Base-by-base conservation (phyloP, 495 filamentous ascomycete species). In the Penicillium dipodomyicola region DNA sequence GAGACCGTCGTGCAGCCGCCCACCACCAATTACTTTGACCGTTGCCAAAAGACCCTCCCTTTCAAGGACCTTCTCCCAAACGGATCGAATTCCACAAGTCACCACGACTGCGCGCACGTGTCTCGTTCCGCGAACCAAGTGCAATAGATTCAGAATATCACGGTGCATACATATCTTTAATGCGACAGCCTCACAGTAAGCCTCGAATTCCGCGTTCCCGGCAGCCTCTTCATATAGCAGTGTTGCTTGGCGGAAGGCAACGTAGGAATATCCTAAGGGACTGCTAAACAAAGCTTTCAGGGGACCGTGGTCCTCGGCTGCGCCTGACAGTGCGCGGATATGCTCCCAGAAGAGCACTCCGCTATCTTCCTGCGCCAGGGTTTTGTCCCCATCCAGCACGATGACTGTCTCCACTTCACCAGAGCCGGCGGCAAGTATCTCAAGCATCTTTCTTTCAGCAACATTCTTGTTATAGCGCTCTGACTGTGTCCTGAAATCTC, bases 331-430 rank as follows among this genome's bases (percentile, higher is more conserved):
- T 17, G 49, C 44, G 23, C 61, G 58, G 22, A 65, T 51, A 10
- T 40, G 66, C 40, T 77, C 44, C 80, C 81, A 87, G 67, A 83
- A 87, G 52, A 82, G 40, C 4, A 29, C 58, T 17, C 83, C 82
- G 12, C 81, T 80, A 57, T 89, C 84, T 43, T 76, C 52, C 19
- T 77, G 58, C 45, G 78, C 67, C 56, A 89, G 65, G 0, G 84
- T 87, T 55, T 65, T 81, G 58, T 88, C 84, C 4, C 67, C 84
- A 58, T 88, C 85, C 29, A 88, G 54, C 1, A 84, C 75, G 49
- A 87, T 54, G 41, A 83, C 63, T 1, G 73, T 82, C 54, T 78
- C 56, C 37, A 74, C 54, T 9, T 70, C 37, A 20, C 70, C 40
- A 27, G 54, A 54, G 14, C 57, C 20, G 8, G 29, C 12, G n/a